A percentile compares a stretch with the other conserved stretches of the same genome.
These are phyloP conservation scores for Thymus quinquecostatus DNA, from an alignment of 257 asterid species.

Conservation along the genomic window DNA sequence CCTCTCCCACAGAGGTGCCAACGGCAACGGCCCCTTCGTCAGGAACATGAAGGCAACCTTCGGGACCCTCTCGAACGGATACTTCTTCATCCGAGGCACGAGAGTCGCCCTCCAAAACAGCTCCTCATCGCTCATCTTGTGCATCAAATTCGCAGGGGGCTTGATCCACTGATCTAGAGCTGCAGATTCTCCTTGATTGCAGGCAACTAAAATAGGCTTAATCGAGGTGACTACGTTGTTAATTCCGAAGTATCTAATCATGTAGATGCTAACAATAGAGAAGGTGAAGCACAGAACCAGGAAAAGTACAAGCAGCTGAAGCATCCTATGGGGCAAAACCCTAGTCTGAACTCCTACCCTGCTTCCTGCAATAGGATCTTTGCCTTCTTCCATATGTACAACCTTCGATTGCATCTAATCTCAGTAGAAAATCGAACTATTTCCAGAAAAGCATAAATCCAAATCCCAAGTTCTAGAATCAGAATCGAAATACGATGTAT, in stretches of 20 bases:
- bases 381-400: constrained; percentile 59
- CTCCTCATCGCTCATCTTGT: constrained; percentile 61
- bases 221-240: constrained; percentile 29
- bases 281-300: constrained; percentile 49
- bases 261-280: constrained; percentile 50
- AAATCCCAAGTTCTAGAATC: constrained; percentile 1
- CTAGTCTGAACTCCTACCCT: constrained; percentile 40
- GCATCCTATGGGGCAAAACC: constrained; percentile 55
- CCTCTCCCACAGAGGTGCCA: constrained; percentile 69
- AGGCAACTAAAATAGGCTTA: constrained; percentile 39
- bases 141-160: constrained; percentile 54
- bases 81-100: constrained; percentile 43
- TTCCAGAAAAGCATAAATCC: neutral
- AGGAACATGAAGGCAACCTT: constrained; percentile 75
- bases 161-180: constrained; percentile 44
- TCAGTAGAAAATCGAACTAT: neutral
- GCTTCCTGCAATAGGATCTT: constrained; percentile 37
- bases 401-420: constrained; percentile 25
- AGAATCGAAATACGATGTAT: neutral
- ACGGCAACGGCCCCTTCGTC: constrained; percentile 65
- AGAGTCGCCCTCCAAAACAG: constrained; percentile 63
- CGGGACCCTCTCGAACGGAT: constrained; percentile 53
- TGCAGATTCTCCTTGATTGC: constrained; percentile 29
- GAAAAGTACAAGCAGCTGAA: constrained; percentile 49
- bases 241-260: constrained; percentile 54